Evolutionary conservation across 495 filamentous ascomycete genomes (phyloP).

Genomic region (Aspergillus nanangensis): DNA sequence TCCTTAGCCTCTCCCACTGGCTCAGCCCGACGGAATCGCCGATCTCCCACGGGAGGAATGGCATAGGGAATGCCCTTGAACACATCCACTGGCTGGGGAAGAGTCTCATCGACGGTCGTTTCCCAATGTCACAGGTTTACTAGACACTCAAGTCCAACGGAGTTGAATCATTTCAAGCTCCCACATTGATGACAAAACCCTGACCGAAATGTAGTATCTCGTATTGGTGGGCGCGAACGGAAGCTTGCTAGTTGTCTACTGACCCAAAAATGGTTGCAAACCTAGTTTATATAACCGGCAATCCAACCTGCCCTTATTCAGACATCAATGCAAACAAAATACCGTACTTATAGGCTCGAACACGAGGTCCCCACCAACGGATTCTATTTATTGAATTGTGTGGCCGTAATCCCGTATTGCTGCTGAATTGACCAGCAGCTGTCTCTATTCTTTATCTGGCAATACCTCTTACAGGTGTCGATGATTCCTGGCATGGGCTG

Average conservation of each 20-base stretch:
- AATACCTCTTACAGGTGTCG: not conserved
- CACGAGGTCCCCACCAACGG: not conserved
- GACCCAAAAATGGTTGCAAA: no score
- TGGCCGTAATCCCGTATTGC: not conserved
- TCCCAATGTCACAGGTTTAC: no score
- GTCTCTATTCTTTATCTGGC: not conserved
- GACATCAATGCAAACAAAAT: not conserved
- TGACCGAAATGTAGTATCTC: no score
- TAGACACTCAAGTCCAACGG: no score
- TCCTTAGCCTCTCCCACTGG: slow-evolving; percentile 26
- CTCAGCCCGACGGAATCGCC: slow-evolving; percentile 50
- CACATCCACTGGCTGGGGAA: slow-evolving; percentile 46
- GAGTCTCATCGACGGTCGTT: slow-evolving; percentile 29
- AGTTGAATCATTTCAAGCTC: no score
- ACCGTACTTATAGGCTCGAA: not conserved
- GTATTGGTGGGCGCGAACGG: no score
- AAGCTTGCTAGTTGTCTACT: no score
- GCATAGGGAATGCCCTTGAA: slow-evolving; percentile 62
- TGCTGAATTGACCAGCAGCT: not conserved
- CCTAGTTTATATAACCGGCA: no score
- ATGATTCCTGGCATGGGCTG: not conserved
- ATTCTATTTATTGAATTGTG: not conserved
- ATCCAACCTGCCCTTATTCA: no score
- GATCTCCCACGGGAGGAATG: slow-evolving; percentile 47
- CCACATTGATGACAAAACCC: no score